phyloP scores from a whole-genome alignment of 208 protist genomes.

The Strigomonas culicis region DNA sequence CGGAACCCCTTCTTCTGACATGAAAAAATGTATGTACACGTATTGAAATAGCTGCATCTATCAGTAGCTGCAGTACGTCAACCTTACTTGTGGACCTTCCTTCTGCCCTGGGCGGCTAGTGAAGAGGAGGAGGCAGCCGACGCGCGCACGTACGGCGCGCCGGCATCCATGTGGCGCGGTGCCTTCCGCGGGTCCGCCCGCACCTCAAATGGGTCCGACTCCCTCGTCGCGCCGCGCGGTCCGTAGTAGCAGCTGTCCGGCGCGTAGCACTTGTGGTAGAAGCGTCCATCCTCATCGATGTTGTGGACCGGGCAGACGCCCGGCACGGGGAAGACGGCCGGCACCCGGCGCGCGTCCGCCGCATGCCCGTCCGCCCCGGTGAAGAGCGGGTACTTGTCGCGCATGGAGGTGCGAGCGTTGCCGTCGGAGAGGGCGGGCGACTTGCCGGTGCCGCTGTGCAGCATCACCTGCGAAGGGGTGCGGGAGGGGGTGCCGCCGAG shows the following conservation, averaged over 20 bases:
- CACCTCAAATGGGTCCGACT: conserved; percentile 65
- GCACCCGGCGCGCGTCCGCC: conserved; percentile 1
- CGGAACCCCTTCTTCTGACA: too few relatives aligned
- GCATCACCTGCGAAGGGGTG: neutral
- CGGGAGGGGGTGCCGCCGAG: conserved; percentile 19
- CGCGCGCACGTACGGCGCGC: neutral
- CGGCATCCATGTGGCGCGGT: conserved; percentile 12
- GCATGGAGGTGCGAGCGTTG: neutral
- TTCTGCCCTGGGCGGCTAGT: too few relatives aligned
- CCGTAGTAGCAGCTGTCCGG: conserved; percentile 15
- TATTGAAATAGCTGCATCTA: too few relatives aligned
- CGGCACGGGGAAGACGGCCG: neutral
- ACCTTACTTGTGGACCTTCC: too few relatives aligned
- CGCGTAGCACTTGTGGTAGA: conserved; percentile 74
- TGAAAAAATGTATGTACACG: too few relatives aligned
- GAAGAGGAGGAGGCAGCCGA: too few relatives aligned
- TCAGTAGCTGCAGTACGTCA: too few relatives aligned
- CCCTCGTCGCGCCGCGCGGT: neutral
- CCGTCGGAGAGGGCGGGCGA: conserved; percentile 43
- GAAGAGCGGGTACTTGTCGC: neutral
- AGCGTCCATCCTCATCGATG: conserved; percentile 27
- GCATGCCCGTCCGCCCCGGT: neutral
- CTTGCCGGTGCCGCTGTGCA: neutral
- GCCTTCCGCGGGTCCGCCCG: conserved; percentile 31
- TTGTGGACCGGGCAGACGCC: conserved; percentile 51